Percentiles rank a stretch among this genome's conserved stretches.
These are phyloP conservation scores for Ogataea glucozyma DNA, from an alignment of 805 yeast species.

Conservation along the genomic window DNA sequence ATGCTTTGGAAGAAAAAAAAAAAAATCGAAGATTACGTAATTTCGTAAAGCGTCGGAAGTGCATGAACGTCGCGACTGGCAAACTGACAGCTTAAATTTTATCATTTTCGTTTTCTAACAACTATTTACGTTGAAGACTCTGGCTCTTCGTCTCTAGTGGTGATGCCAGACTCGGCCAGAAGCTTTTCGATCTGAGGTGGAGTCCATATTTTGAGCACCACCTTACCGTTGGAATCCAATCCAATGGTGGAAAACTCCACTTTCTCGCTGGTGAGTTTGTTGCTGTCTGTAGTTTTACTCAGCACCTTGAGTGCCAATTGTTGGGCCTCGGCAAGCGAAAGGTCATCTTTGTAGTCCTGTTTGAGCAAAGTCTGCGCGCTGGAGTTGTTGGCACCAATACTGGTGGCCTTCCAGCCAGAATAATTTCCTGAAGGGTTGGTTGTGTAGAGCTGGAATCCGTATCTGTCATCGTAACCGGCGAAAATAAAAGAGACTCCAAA, in stretches of 20 bases:
- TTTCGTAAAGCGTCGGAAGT: no score
- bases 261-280: constrained; percentile 83
- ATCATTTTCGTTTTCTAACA: no score
- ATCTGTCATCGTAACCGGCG: constrained; percentile 92
- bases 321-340: constrained; percentile 72
- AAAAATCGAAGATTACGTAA: no score
- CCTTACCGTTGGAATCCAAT: constrained; percentile 47
- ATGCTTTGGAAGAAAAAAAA: no score
- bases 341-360: constrained; percentile 89
- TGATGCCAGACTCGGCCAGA: constrained; percentile 70
- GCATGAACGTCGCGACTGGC: no score
- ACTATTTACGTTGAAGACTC: not conserved
- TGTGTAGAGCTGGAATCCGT: constrained; percentile 88
- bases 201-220: constrained; percentile 73
- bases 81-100: no score
- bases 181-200: constrained; percentile 75
- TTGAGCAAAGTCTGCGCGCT: constrained; percentile 95
- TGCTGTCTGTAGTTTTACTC: constrained; percentile 90
- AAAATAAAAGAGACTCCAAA: constrained; percentile 95
- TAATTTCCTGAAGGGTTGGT: constrained; percentile 98
- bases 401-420: constrained; percentile 97
- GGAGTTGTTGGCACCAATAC: constrained; percentile 93
- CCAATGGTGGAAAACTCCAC: constrained; percentile 87
- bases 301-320: constrained; percentile 88
- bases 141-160: constrained; percentile 45